phyloP scores from a whole-genome alignment of 106 monocot species.

The Dendrobium huoshanense region DNA sequence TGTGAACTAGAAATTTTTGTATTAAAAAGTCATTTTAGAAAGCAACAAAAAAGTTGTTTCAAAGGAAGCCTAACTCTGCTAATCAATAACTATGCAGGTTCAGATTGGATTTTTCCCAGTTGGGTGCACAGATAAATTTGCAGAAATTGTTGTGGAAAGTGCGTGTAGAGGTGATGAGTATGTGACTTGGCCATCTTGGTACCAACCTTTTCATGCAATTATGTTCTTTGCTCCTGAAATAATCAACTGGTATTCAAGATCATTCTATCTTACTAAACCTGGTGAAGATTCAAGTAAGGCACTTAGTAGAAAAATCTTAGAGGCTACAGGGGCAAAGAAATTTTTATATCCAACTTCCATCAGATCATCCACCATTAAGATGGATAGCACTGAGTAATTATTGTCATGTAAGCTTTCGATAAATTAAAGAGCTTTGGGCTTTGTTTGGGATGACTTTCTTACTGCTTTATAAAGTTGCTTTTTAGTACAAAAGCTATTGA shows the following conservation, averaged over 20 bases:
- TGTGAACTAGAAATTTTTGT: no score
- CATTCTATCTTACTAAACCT: slow-evolving; percentile 28
- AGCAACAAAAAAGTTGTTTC: no score
- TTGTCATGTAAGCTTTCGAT: no score
- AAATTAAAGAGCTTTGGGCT: no score
- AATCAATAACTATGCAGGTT: slow-evolving; percentile 19
- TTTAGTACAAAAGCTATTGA: no score
- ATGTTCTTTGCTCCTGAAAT: slow-evolving; percentile 58
- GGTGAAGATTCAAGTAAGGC: slow-evolving; percentile 21
- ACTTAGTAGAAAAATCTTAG: slow-evolving; percentile 49
- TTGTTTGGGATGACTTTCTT: no score
- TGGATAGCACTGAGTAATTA: no score
- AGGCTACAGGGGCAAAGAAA: slow-evolving; percentile 43
- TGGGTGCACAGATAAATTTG: slow-evolving; percentile 29
- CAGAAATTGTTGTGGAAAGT: slow-evolving; percentile 42
- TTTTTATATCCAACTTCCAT: slow-evolving; percentile 49
- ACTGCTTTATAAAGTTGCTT: no score
- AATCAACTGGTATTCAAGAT: slow-evolving; percentile 33
- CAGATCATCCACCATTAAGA: no score
- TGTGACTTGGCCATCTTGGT: slow-evolving; percentile 72
- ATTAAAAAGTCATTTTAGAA: no score
- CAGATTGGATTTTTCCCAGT: slow-evolving; percentile 60
- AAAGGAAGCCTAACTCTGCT: no score
- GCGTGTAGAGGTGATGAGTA: slow-evolving; percentile 55
- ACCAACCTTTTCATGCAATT: slow-evolving; percentile 29